phyloP scores from a whole-genome alignment of 164 flowering plant genomes.

The Annona squamosa region DNA sequence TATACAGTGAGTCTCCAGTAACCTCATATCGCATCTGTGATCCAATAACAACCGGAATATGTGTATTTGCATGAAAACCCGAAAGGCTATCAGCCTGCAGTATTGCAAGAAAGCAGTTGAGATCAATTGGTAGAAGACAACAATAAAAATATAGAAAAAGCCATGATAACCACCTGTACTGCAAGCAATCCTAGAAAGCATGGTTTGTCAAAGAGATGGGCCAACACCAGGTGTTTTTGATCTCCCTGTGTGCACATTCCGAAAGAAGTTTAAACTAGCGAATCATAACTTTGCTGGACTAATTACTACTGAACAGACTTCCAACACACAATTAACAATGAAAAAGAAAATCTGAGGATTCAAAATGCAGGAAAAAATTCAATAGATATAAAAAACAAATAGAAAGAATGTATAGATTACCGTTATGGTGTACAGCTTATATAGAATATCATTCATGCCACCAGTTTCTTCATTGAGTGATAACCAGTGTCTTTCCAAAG shows the following conservation, averaged over 20 bases:
- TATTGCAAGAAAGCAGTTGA: not conserved
- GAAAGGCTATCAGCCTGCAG: conserved; percentile 77
- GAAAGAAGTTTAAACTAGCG: not conserved
- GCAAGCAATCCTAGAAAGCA: conserved; percentile 93
- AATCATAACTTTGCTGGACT: not conserved
- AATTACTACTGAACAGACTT: not conserved
- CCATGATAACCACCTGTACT: conserved; percentile 39
- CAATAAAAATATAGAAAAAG: not conserved
- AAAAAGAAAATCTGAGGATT: not conserved
- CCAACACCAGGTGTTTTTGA: conserved; percentile 65
- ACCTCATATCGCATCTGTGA: conserved; percentile 91
- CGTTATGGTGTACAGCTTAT: conserved; percentile 58
- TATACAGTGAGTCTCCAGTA: conserved; percentile 82
- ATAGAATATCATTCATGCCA: conserved; percentile 97
- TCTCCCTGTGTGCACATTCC: conserved; percentile 36
- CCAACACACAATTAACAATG: too few relatives aligned
- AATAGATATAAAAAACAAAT: not conserved
- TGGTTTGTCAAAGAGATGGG: conserved; percentile 95
- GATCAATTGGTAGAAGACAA: not conserved
- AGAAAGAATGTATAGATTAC: conserved; percentile 18
- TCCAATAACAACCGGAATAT: conserved; percentile 88
- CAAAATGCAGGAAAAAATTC: not conserved
- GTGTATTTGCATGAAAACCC: conserved; percentile 82
- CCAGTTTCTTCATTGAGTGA: conserved; percentile 91
- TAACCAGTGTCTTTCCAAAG: conserved; percentile 55